A percentile compares a stretch with the other conserved stretches of the same genome.
Conservation (phyloP, 139 green algal genomes). For the Mychonastes homosphaera region DNA sequence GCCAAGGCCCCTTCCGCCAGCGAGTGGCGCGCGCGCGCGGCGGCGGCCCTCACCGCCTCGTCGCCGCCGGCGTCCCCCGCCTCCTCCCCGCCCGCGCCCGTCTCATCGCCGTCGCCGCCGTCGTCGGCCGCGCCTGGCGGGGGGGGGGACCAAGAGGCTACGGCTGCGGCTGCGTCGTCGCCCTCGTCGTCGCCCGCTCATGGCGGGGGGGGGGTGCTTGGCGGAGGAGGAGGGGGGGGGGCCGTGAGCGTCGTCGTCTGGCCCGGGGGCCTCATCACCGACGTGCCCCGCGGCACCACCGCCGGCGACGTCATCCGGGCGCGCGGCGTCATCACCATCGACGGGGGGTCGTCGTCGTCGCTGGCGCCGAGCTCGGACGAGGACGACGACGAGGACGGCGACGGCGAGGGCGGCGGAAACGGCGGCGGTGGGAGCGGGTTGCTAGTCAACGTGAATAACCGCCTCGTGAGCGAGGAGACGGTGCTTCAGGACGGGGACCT, state of each 20-base stretch:
- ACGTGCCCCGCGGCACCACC: slow-evolving; percentile 59
- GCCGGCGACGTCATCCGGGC: slow-evolving; percentile 40
- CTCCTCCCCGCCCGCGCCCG: neutral
- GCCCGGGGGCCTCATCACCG: slow-evolving; percentile 51
- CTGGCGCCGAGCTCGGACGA: neutral
- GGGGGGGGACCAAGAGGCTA: slow-evolving; percentile 19
- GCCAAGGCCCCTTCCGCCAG: no score
- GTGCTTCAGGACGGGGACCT: slow-evolving; percentile 70
- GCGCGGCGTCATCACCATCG: slow-evolving; percentile 13
- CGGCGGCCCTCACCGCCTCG: neutral
- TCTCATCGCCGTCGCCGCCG: no score
- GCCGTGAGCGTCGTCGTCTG: slow-evolving; percentile 40
- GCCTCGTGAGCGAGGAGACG: slow-evolving; percentile 56
- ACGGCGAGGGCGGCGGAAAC: neutral
- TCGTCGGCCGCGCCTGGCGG: no score
- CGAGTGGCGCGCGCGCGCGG: no score
- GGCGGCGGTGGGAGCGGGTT: neutral
- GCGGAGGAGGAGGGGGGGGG: no score
- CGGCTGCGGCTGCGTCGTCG: neutral
- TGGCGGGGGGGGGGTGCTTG: no score
- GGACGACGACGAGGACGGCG: neutral
- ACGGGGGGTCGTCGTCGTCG: neutral
- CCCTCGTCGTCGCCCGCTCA: no score
- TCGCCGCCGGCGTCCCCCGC: neutral
- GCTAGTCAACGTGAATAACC: slow-evolving; percentile 84